Evolutionary conservation across 495 filamentous ascomycete genomes (phyloP).

Genomic region (Pyrenula massariospora): DNA sequence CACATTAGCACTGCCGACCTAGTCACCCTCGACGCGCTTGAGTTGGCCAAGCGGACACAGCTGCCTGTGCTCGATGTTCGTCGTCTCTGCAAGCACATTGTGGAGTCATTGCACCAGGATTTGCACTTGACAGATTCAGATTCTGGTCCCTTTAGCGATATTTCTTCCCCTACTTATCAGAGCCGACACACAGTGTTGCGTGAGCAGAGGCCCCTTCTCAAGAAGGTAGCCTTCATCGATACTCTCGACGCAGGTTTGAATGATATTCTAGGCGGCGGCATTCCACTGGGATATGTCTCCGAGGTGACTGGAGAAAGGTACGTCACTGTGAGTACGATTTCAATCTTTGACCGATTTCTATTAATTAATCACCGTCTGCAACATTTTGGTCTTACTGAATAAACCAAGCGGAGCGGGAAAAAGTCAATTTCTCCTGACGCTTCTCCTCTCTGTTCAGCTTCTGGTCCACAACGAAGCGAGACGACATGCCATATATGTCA

Average conservation of each 20-base stretch:
- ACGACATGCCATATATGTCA: conserved; percentile 74
- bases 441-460: conserved; percentile 75
- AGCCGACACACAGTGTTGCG: background rate
- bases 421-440: conserved; percentile 84
- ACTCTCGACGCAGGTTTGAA: conserved; percentile 69
- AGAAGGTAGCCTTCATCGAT: conserved; percentile 40
- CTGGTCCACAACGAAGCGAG: conserved; percentile 57
- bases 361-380: background rate
- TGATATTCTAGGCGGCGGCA: conserved; percentile 67
- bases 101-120: conserved; percentile 53
- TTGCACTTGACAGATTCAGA: conserved; percentile 29
- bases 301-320: conserved; percentile 89
- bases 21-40: conserved; percentile 68
- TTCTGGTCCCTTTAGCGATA: background rate
- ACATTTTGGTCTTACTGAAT: background rate
- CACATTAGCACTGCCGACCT: conserved; percentile 72
- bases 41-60: conserved; percentile 78
- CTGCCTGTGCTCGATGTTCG: conserved; percentile 70
- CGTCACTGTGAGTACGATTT: background rate
- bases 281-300: conserved; percentile 71
- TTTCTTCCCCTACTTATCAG: background rate
- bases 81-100: conserved; percentile 51
- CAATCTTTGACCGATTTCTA: conserved; percentile 5
- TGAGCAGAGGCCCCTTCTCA: background rate
- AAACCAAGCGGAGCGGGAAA: conserved; percentile 70